Evolutionary conservation across 2,329 filamentous ascomycete species (phyloP).

Genomic region (Coniochaeta sp.): DNA sequence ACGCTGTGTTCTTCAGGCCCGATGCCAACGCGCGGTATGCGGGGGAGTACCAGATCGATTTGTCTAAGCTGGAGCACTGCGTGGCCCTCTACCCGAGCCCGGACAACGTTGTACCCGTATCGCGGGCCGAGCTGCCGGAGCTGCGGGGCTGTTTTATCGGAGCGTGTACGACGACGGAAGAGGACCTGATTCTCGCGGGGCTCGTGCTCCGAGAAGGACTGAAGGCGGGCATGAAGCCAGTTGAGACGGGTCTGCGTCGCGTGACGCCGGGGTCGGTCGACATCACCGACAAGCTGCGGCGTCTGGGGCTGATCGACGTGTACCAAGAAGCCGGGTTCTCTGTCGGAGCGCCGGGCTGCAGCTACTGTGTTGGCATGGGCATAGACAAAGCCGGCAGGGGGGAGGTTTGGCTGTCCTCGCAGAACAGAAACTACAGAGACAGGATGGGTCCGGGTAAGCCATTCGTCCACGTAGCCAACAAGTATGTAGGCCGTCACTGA

Average conservation of each 20-base stretch:
- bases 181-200: constrained; percentile 32
- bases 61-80: constrained; percentile 26
- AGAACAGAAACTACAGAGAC: constrained; percentile 37
- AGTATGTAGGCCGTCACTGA: not conserved
- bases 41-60: constrained; percentile 20
- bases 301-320: constrained; percentile 23
- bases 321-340: constrained; percentile 32
- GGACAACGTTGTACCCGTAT: constrained; percentile 32
- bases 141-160: constrained; percentile 37
- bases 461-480: not conserved
- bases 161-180: constrained; percentile 35
- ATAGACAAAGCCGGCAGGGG: constrained; percentile 29
- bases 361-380: constrained; percentile 34
- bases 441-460: constrained; percentile 25
- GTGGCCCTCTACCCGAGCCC: constrained; percentile 31
- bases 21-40: constrained; percentile 16
- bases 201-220: constrained; percentile 30
- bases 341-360: constrained; percentile 31
- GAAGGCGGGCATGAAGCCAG: constrained; percentile 18
- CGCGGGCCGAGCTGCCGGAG: constrained; percentile 18
- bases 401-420: constrained; percentile 33
- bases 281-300: constrained; percentile 17
- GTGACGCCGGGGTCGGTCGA: constrained; percentile 26
- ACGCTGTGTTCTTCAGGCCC: constrained; percentile 28
- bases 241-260: constrained; percentile 25